Conservation (phyloP, 495 filamentous ascomycete genomes). For the Penicillium turbatum region DNA sequence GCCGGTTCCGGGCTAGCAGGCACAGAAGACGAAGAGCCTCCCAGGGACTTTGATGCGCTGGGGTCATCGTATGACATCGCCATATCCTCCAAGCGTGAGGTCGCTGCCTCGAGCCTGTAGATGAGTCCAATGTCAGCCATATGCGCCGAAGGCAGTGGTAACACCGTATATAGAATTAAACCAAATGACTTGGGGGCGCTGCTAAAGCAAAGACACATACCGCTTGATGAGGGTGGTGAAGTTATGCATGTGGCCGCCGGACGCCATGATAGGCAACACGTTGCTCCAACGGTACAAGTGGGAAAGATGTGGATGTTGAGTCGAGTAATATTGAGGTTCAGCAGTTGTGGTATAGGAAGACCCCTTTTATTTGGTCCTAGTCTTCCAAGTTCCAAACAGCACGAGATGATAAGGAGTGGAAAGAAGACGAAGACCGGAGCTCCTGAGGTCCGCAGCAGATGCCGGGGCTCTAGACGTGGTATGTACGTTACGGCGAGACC, state of each 20-base stretch:
- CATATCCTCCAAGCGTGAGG: constrained; percentile 93
- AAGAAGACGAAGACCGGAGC: constrained; percentile 9
- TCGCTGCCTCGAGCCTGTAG: constrained; percentile 90
- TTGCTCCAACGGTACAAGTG: constrained; percentile 13
- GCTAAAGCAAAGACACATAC: constrained; percentile 47
- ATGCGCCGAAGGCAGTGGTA: background rate
- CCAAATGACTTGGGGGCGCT: background rate
- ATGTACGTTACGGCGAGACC: constrained; percentile 13
- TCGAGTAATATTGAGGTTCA: background rate
- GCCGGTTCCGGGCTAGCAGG: constrained; percentile 36
- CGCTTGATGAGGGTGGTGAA: constrained; percentile 96
- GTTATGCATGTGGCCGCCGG: constrained; percentile 79
- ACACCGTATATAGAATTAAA: background rate
- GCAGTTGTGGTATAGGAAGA: background rate
- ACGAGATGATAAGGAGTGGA: constrained; percentile 4
- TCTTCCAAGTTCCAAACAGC: constrained; percentile 7
- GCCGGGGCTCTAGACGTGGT: constrained; percentile 13
- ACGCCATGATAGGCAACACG: constrained; percentile 47
- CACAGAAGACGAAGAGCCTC: constrained; percentile 36
- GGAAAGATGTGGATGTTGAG: background rate
- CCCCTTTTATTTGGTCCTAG: background rate
- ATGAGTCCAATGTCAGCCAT: constrained; percentile 25
- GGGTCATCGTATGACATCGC: constrained; percentile 62
- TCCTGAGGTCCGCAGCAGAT: constrained; percentile 22
- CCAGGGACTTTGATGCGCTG: constrained; percentile 48